Conservation (phyloP, 1,139 yeast genomes). For the Diutina mesorugosa region DNA sequence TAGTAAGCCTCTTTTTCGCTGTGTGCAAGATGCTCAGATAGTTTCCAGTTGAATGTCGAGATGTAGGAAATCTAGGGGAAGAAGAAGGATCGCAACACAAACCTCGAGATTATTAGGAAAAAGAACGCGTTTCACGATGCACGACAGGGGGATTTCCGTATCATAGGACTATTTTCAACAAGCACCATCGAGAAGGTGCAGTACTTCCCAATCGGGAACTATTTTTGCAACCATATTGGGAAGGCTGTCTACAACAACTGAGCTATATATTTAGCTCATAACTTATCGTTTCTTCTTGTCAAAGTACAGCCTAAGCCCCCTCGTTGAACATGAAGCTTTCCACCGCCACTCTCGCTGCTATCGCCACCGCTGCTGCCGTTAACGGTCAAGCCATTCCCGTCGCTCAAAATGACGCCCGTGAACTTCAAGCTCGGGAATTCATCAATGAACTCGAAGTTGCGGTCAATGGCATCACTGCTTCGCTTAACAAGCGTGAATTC, state of each 20-base stretch:
- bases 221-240: not conserved
- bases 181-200: not conserved
- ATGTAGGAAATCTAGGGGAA: too few relatives aligned
- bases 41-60: too few relatives aligned
- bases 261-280: not conserved
- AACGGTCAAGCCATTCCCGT: constrained; percentile 9
- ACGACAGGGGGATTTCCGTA: not conserved
- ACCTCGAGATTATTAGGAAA: not conserved
- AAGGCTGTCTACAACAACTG: not conserved
- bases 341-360: constrained; percentile 27
- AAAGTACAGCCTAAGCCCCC: not conserved
- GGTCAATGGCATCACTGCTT: constrained; percentile 20
- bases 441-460: constrained; percentile 23
- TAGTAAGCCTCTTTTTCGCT: not conserved
- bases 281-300: not conserved
- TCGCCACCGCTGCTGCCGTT: constrained; percentile 26
- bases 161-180: not conserved
- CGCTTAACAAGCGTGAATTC: constrained; percentile 23
- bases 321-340: constrained; percentile 25
- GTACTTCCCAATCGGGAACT: not conserved
- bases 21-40: too few relatives aligned
- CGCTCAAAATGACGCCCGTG: constrained; percentile 5
- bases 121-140: not conserved
- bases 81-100: not conserved
- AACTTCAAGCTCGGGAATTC: constrained; percentile 20